Evolutionary conservation across 345 rosid genomes (phyloP), one percentile per base, ranked within the genome.

Genomic region (Heritiera fomes): DNA sequence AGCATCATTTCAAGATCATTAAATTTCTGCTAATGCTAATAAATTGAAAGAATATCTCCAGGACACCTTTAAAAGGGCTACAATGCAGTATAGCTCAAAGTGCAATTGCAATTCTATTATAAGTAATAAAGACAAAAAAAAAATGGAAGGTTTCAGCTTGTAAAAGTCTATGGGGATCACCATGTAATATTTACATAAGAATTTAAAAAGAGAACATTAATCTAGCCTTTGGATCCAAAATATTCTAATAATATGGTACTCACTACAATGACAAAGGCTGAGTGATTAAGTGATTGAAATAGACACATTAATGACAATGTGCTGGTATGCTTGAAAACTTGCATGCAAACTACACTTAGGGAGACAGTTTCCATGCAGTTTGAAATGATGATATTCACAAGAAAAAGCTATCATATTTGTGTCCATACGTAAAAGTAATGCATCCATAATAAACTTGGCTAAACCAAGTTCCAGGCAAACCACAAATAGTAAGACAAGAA

Each of bases 401-500:
- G 34, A 2, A 73, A 73, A n/a, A 18, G 32, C 50, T 55, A 73
- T 38, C 64, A 18, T 55, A 73, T 23, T 69, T 6, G 0, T 12
- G 73, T 55, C 49, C 64, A 32, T 18, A 3, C 1, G 7, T 7
- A n/a, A 8, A 55, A 40, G 55, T 10, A 81, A 73, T 13, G 49
- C 77, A 43, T 64, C 11, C 12, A 66, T 59, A 13, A 61, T 14
- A 5, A 43, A 65, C n/a, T 32, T 49, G 73, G 47, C 66, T 47
- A 20, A 45, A 77, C 30, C 30, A 61, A 60, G 17, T 70, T 52
- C 13, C 38, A 10, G 8, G 56, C 61, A 50, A 71, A 71, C 46
- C 13, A 52, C 7, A 71, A 23, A 53, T 15, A 73, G 8, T 13
- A 15, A 72, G 69, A 65, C 11, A 77, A 62, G n/a, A 81, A 41